Evolutionary conservation across 2,329 filamentous ascomycete species (phyloP).

Genomic region (Pseudogymnoascus sp.): DNA sequence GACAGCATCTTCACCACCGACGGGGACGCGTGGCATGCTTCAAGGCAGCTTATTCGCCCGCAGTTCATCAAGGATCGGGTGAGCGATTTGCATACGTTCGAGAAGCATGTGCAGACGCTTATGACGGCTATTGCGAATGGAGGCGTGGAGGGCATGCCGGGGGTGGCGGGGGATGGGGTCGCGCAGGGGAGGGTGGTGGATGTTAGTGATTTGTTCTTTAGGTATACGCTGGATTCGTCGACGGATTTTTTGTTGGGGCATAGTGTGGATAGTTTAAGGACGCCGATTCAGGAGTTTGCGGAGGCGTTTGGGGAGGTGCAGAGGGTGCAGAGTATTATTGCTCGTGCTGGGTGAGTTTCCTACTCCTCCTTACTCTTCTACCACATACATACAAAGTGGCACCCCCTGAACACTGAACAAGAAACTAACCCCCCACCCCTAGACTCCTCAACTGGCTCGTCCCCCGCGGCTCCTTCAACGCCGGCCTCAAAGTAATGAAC

Average conservation of each 20-base stretch:
- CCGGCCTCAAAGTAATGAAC: constrained; percentile 60
- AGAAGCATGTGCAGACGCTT: constrained; percentile 67
- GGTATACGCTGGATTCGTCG: constrained; percentile 75
- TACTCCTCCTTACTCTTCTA: not conserved
- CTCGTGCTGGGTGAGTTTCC: constrained; percentile 47
- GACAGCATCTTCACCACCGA: constrained; percentile 76
- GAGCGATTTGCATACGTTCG: constrained; percentile 72
- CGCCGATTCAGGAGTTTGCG: constrained; percentile 60
- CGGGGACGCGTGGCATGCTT: constrained; percentile 67
- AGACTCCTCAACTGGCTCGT: constrained; percentile 44
- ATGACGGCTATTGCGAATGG: constrained; percentile 57
- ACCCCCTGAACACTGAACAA: not conserved
- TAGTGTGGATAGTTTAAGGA: constrained; percentile 52
- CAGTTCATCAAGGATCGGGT: constrained; percentile 83
- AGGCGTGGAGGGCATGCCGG: constrained; percentile 50
- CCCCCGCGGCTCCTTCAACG: constrained; percentile 55
- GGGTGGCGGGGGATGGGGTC: constrained; percentile 50
- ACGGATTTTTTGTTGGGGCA: constrained; percentile 81
- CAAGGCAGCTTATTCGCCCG: constrained; percentile 72
- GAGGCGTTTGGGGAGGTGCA: constrained; percentile 75
- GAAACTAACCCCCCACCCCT: constrained; percentile 35
- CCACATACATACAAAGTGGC: not conserved
- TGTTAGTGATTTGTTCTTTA: constrained; percentile 69
- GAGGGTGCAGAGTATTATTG: constrained; percentile 58
- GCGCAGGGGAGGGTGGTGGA: constrained; percentile 57